Conservation (phyloP, 2,329 filamentous ascomycete genomes). For the Dactylella cylindrospora region DNA sequence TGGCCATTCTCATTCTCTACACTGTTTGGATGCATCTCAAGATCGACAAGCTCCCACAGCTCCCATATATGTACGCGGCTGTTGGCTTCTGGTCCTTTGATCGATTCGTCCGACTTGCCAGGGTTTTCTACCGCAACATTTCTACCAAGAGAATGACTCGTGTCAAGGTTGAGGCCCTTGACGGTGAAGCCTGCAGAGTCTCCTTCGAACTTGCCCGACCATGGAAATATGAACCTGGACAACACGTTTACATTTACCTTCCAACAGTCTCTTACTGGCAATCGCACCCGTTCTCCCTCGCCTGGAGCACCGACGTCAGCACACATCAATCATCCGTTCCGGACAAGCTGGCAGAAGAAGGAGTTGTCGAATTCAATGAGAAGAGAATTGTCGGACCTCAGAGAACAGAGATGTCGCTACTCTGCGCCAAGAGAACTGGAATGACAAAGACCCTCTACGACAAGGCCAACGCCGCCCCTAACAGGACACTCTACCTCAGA, state of each 20-base stretch:
- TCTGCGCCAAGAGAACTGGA: conserved; percentile 71
- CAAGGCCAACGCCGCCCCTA: conserved; percentile 61
- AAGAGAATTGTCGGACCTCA: conserved; percentile 40
- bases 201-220: conserved; percentile 59
- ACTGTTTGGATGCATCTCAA: conserved; percentile 78
- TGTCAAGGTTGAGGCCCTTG: conserved; percentile 73
- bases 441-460: conserved; percentile 81
- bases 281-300: conserved; percentile 23
- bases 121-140: conserved; percentile 66
- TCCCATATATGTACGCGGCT: conserved; percentile 72
- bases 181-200: conserved; percentile 73
- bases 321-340: conserved; percentile 17
- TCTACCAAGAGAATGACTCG: conserved; percentile 55
- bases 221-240: conserved; percentile 72
- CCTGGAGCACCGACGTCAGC: conserved; percentile 24
- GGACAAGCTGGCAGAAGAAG: conserved; percentile 23
- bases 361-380: conserved; percentile 59
- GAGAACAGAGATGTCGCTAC: conserved; percentile 68
- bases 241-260: conserved; percentile 79
- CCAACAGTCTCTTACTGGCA: conserved; percentile 58
- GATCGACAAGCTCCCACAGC: conserved; percentile 67
- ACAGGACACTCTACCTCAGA: conserved; percentile 50
- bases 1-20: conserved; percentile 68
- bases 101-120: conserved; percentile 64
- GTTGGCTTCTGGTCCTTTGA: conserved; percentile 77